Evolutionary conservation across 257 asterid species (phyloP), one percentile per base, ranked within the genome.

Genomic region (Cinchona pubescens): DNA sequence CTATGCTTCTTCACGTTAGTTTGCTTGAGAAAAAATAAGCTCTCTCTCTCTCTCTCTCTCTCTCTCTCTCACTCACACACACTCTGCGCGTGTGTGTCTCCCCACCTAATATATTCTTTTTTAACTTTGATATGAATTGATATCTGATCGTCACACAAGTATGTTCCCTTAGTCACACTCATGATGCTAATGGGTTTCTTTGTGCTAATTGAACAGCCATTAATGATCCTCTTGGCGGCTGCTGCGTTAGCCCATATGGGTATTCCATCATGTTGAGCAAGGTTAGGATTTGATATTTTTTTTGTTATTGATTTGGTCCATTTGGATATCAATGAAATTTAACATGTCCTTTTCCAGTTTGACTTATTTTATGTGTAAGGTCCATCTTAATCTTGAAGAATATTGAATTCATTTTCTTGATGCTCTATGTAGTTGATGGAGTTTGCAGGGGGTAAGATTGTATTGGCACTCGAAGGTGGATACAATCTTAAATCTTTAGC

Each of bases 391-490:
- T 68, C 55, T 58, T 40, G 38, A 60, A 80, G 74, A 48, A 56
- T 76, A 37, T 30, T 78, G 37, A 76, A 43, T 42, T 73, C 30
- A 60, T 62, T 69, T 32, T 61, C 65, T 67, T 51, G 37, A 74
- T 79, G 63, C 78, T 77, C 72, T 79, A 56, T 76, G 69, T 73
- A 92, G 98, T 87, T 95, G 89, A 79, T 86, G 90, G 88, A 88
- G 86, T 91, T 91, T 85, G 97, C 97, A 25, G 82, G 83, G 45
- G 98, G 99, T 64, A 95, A 90, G 87, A 88, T 95, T 81, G 93
- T 95, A 67, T 84, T 95, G 99, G 98, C 92, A 75, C 98, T 95
- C 58, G 98, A 95, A 88, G 99, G 99, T 69, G 97, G 99, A 76
- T 95, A 95, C 82, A 82, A 91, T 82, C 97, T 89, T 82, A 86